Evolutionary conservation across 169 alveolate genomes (phyloP).

Genomic region (Eimeria sp.): DNA sequence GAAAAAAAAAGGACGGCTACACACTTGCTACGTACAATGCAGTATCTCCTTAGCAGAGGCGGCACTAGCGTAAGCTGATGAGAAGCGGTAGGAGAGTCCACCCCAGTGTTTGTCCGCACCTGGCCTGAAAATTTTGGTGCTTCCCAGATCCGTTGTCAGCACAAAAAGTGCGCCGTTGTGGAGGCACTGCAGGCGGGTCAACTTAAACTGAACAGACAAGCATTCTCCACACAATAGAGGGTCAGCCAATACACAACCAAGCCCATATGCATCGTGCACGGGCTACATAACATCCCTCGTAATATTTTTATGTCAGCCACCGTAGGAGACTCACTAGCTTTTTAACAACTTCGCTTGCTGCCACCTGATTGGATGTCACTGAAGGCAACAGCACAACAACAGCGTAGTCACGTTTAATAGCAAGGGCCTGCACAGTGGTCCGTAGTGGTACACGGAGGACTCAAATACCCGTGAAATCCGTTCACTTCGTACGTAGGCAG

Average conservation of each 20-base stretch:
- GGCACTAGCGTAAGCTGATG: background rate
- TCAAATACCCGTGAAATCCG: background rate
- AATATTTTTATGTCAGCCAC: background rate
- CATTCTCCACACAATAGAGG: background rate
- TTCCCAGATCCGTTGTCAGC: slow-evolving; percentile 55
- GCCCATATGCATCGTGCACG: background rate
- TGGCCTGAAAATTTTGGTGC: slow-evolving; percentile 53
- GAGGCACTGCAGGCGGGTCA: slow-evolving; percentile 58
- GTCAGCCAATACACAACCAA: background rate
- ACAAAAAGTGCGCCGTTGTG: slow-evolving; percentile 19
- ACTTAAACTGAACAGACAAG: slow-evolving; percentile 14
- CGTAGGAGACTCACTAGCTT: background rate
- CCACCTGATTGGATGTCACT: slow-evolving; percentile 42
- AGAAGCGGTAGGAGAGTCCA: background rate
- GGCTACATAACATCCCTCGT: background rate
- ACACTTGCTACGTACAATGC: background rate
- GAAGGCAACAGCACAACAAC: background rate
- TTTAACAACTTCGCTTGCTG: background rate
- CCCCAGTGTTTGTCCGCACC: background rate
- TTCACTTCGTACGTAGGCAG: background rate
- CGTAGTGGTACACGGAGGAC: background rate
- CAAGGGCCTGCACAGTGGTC: background rate
- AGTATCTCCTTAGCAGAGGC: background rate
- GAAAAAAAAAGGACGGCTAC: background rate
- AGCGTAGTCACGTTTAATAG: background rate